Base-by-base conservation (phyloP, 139 green algal species). In the Tetradesmus obliquus region DNA sequence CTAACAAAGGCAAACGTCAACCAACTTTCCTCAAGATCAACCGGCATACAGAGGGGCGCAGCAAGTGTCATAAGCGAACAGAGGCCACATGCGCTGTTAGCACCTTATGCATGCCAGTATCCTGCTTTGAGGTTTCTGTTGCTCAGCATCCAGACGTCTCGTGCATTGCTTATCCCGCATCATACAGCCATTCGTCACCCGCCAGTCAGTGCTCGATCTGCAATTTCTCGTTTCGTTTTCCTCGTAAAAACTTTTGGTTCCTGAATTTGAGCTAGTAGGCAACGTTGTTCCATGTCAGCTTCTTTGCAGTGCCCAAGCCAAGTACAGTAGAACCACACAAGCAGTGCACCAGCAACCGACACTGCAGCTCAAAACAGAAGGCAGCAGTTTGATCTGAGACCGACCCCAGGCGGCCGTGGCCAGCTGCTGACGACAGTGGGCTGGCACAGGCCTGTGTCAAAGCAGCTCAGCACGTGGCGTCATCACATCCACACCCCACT, bases 21-120 rank as follows among this genome's bases (percentile, higher is more conserved):
- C 66, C 66, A 76, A 76, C 66, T 24, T 76, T 76, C 66, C 66
- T 76, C 66, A 76, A 76, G 66, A 76, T 76, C 66, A 76, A 76
- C 66, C 15, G 66, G 66, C 66, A 76, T 76, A 76, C 66, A 76
- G 66, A 76, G 66, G 66, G 66, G 66, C 66, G 66, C 15, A 76
- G 66, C 66, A 6, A 76, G 66, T 76, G 66, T 76, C 17, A 76
- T 19, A 76, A 76, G 66, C n/a, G 17, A 19, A 76, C 66, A 76
- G 66, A 17, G 5, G 3, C 17, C 15, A 3, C 5, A 5, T 24
- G 17, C 2, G 15, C 17, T 76, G 66, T 24, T 17, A 5, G 5
- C 1, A 6, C 3, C 5, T 76, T 76, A 6, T 24, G 17, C 13
- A 24, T 6, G 17, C n/a, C 6, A 2, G 60, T 13, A 45, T 45